Conservation (phyloP, 75 land plant genomes). For the Cryptomeria japonica region DNA sequence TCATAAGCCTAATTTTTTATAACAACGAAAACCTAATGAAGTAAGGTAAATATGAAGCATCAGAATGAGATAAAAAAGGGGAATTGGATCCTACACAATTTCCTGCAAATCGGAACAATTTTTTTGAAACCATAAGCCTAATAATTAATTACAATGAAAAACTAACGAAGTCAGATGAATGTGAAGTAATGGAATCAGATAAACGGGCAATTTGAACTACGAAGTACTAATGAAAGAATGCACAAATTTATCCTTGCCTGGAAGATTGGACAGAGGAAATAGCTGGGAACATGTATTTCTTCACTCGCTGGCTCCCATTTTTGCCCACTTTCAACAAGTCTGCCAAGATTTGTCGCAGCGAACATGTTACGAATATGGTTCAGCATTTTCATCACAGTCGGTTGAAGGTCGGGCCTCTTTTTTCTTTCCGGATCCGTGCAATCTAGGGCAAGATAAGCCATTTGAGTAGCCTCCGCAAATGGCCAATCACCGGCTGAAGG, state of each 20-base stretch:
- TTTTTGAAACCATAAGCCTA: too few relatives aligned
- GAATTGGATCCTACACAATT: too few relatives aligned
- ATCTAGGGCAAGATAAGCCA: constrained; percentile 2
- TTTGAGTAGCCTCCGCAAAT: background rate
- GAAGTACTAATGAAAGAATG: background rate
- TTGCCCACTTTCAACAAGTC: background rate
- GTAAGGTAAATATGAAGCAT: too few relatives aligned
- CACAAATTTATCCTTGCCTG: background rate
- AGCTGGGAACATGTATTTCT: background rate
- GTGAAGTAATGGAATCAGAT: too few relatives aligned
- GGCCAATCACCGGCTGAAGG: constrained; percentile 23
- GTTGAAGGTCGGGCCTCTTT: constrained; percentile 42
- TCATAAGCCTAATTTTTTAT: too few relatives aligned
- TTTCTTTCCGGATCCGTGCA: constrained; percentile 29
- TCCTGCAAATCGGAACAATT: constrained; percentile 23
- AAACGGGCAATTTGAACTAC: background rate
- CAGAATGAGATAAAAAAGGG: too few relatives aligned
- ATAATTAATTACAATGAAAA: background rate
- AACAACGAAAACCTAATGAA: too few relatives aligned
- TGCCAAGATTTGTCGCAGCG: background rate
- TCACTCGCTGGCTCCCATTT: background rate
- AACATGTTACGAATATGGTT: background rate
- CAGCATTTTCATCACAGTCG: constrained; percentile 37
- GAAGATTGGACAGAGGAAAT: constrained; percentile 13
- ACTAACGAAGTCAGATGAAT: background rate